Evolutionary conservation across 108 stramenopile species (phyloP).

Genomic region (Halocafeteria seosinensis): DNA sequence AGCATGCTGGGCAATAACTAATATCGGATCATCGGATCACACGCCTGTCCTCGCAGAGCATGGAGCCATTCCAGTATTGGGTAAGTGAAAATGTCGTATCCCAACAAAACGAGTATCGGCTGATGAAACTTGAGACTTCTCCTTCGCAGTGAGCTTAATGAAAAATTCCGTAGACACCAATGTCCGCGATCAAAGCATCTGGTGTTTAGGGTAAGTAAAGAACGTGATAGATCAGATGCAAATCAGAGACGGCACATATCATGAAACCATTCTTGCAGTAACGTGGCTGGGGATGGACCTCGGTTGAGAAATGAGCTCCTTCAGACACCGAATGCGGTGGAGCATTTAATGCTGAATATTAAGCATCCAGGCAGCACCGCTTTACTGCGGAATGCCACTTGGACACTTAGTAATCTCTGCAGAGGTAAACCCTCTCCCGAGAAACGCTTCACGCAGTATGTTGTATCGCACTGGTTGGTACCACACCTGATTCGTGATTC

Average conservation of each 20-base stretch:
- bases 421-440: conserved; percentile 76
- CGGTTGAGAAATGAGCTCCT: conserved; percentile 52
- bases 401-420: conserved; percentile 79
- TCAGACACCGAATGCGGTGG: conserved; percentile 29
- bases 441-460: too few species aligned
- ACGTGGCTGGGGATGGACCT: conserved; percentile 72
- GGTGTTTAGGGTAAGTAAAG: conserved; percentile 61
- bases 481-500: too few species aligned
- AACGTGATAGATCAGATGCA: too few species aligned
- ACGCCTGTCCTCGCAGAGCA: conserved; percentile 92
- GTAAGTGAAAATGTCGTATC: not conserved
- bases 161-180: conserved; percentile 41
- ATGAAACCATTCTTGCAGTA: conserved; percentile 28
- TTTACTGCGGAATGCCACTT: conserved; percentile 56
- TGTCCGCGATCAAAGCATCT: conserved; percentile 76
- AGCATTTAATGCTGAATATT: conserved; percentile 52
- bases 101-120: not conserved
- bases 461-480: too few species aligned
- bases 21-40: conserved; percentile 91
- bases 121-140: conserved; percentile 34
- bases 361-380: conserved; percentile 42
- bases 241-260: too few species aligned
- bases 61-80: conserved; percentile 91
- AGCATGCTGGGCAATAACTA: conserved; percentile 95
- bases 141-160: too few species aligned